phyloP scores from a whole-genome alignment of 2,329 filamentous ascomycete genomes.

The Fusarium compactum region DNA sequence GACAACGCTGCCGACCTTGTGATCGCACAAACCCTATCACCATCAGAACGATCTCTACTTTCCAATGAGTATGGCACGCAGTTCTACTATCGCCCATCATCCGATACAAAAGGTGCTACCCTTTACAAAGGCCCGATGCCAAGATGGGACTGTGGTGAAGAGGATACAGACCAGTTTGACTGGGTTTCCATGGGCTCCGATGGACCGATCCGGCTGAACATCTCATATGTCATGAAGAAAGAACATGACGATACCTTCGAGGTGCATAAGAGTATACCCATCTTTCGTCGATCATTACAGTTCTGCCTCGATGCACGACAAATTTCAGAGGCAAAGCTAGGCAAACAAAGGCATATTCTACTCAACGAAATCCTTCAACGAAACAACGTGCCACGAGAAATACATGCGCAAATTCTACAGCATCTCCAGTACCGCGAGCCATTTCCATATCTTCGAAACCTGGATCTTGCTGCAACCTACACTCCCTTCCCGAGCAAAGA shows the following conservation, averaged over 20 bases:
- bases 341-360: background rate
- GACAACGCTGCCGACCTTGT: background rate
- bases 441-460: slow-evolving; percentile 1
- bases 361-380: background rate
- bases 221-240: background rate
- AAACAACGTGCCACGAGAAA: background rate
- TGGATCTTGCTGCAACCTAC: slow-evolving; percentile 9
- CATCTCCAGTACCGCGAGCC: background rate
- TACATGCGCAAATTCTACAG: background rate
- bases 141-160: slow-evolving; percentile 2
- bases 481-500: background rate
- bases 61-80: background rate
- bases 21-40: background rate
- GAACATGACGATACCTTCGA: background rate
- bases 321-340: background rate
- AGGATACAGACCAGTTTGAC: background rate
- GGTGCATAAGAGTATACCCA: background rate
- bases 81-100: background rate
- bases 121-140: background rate
- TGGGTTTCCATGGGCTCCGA: slow-evolving; percentile 6
- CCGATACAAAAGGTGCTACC: rapidly evolving
- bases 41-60: background rate
- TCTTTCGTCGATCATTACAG: slow-evolving; percentile 20
- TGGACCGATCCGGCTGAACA: slow-evolving; percentile 9
- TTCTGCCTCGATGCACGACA: slow-evolving; percentile 22